These are phyloP conservation scores for Trypanosoma brucei DNA, from an alignment of 208 protist species.

Conservation along the genomic window DNA sequence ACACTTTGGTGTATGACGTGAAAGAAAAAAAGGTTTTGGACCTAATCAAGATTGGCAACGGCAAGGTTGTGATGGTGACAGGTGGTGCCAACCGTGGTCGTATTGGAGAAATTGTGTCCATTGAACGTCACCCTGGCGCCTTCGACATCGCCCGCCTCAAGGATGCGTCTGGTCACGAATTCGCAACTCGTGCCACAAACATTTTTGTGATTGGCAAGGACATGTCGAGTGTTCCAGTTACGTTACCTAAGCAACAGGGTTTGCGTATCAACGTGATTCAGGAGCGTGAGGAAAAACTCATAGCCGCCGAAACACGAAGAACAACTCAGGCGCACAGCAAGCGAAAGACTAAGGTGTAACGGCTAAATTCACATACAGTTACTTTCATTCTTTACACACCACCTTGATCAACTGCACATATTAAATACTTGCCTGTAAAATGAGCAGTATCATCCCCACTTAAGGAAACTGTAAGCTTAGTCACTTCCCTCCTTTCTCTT, in stretches of 20 bases:
- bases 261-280: conserved; percentile 88
- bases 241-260: conserved; percentile 95
- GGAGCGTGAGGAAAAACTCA: conserved; percentile 83
- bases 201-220: conserved; percentile 98
- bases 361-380: too few species aligned
- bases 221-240: conserved; percentile 84
- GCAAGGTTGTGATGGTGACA: conserved; percentile 96
- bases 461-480: too few species aligned
- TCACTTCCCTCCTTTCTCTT: too few species aligned
- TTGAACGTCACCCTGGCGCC: conserved; percentile 93
- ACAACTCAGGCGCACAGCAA: conserved; percentile 27
- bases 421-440: too few species aligned
- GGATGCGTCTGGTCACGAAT: conserved; percentile 89
- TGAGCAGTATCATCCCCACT: too few species aligned
- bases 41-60: conserved; percentile 85
- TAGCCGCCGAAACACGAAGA: conserved; percentile 71
- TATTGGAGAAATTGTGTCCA: conserved; percentile 94
- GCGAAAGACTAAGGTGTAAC: conserved; percentile 31
- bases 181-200: conserved; percentile 98
- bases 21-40: conserved; percentile 93
- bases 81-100: conserved; percentile 97
- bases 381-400: too few species aligned
- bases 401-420: too few species aligned
- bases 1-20: conserved; percentile 98
- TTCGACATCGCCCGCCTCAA: conserved; percentile 98